These are phyloP conservation scores for Knoxia roxburghii DNA, from an alignment of 257 asterid species.

Conservation along the genomic window DNA sequence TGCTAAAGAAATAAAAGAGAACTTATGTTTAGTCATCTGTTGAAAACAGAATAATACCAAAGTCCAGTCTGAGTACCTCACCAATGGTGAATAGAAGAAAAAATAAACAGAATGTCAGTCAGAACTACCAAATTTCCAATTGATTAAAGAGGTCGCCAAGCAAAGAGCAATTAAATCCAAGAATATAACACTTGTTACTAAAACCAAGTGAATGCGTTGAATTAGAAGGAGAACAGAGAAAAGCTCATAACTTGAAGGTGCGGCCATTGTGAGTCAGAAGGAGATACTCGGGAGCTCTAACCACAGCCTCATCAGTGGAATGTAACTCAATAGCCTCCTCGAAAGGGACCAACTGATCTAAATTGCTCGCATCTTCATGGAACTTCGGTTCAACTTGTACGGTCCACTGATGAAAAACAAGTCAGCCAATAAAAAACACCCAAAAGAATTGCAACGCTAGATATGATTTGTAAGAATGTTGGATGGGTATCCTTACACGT, in stretches of 20 bases:
- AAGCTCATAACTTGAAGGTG: conserved; percentile 72
- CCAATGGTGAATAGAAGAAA: not conserved
- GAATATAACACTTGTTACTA: not conserved
- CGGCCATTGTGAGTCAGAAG: conserved; percentile 93
- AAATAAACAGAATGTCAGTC: not conserved
- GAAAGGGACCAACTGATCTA: conserved; percentile 87
- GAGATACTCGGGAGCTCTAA: conserved; percentile 87
- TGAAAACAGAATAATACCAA: conserved; percentile 4
- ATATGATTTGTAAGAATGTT: not conserved
- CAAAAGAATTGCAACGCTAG: not conserved
- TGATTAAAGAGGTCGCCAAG: not conserved
- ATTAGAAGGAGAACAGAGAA: conserved; percentile 21
- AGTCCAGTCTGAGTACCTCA: not conserved
- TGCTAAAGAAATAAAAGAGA: conserved; percentile 40
- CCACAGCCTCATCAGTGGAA: conserved; percentile 65
- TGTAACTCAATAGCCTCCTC: conserved; percentile 74
- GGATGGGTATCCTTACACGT: no score
- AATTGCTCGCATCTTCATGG: conserved; percentile 92
- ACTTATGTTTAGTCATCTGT: conserved; percentile 16
- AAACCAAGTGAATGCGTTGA: not conserved
- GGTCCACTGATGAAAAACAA: conserved; percentile 63
- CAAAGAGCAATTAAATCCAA: not conserved
- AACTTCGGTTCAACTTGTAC: conserved; percentile 85
- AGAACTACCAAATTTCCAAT: not conserved
- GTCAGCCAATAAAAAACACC: conserved; percentile 15